phyloP scores from a whole-genome alignment of 257 asterid genomes.

The Solanum microdontum region DNA sequence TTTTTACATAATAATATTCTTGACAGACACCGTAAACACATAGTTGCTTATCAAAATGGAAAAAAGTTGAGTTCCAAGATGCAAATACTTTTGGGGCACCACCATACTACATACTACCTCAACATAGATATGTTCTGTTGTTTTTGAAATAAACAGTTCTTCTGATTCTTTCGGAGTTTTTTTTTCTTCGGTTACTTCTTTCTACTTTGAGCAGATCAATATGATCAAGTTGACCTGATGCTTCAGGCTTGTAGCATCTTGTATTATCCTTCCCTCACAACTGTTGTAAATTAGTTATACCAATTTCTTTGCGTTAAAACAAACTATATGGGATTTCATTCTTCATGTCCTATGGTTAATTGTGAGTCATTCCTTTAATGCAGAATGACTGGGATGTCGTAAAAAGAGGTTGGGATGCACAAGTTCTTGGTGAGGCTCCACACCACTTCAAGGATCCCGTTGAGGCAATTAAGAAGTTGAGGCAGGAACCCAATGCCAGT shows the following conservation, averaged over 20 bases:
- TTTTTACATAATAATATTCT: background rate
- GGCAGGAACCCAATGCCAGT: slow-evolving; percentile 50
- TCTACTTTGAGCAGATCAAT: background rate
- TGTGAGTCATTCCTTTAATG: background rate
- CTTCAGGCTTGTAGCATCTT: background rate
- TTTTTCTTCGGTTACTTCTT: background rate
- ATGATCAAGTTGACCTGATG: background rate
- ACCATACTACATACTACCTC: background rate
- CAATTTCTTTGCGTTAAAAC: background rate
- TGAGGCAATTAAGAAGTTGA: slow-evolving; percentile 83
- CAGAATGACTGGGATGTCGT: slow-evolving; percentile 94
- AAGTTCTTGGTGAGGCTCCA: slow-evolving; percentile 96
- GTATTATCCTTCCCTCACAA: background rate
- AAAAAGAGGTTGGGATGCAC: slow-evolving; percentile 98
- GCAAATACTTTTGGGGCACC: background rate
- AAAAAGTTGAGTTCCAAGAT: background rate
- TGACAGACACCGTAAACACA: background rate
- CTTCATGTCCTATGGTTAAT: background rate
- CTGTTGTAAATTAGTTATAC: background rate
- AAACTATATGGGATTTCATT: background rate
- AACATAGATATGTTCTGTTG: background rate
- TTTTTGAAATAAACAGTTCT: background rate
- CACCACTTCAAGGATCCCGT: slow-evolving; percentile 59
- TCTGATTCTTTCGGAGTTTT: background rate
- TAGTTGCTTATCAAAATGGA: background rate